Percentiles rank a stretch among this genome's conserved stretches.
Conservation (phyloP, 2,329 filamentous ascomycete genomes). For the Ophiostoma himal-ulmi region DNA sequence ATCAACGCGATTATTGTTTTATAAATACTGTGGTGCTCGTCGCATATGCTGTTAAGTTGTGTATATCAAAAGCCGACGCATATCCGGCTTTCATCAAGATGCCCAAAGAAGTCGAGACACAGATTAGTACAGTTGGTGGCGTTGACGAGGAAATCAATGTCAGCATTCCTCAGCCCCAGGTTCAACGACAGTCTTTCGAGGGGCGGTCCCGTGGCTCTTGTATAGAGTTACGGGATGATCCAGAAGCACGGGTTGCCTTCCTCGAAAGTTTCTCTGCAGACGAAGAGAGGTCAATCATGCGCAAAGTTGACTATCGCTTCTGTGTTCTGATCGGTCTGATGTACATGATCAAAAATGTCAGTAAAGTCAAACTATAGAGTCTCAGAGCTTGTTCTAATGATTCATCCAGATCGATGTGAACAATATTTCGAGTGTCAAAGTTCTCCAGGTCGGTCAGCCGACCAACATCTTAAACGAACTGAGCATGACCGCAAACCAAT, state of each 20-base stretch:
- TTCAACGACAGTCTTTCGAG: slow-evolving; percentile 1
- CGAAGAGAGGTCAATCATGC: slow-evolving; percentile 37
- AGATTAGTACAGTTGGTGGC: background rate
- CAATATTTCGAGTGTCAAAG: slow-evolving; percentile 27
- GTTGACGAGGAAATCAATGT: background rate
- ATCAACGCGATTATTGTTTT: too few relatives aligned
- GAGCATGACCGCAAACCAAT: slow-evolving; percentile 37
- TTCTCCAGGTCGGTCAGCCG: slow-evolving; percentile 38
- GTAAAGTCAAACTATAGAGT: slow-evolving; percentile 35
- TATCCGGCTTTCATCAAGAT: background rate
- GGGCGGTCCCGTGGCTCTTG: slow-evolving; percentile 6
- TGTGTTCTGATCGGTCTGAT: slow-evolving; percentile 37
- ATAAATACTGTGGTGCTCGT: too few relatives aligned
- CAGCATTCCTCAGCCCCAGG: background rate
- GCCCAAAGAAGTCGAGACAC: background rate
- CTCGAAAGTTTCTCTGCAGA: slow-evolving; percentile 36
- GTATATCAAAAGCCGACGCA: background rate
- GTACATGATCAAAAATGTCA: slow-evolving; percentile 38
- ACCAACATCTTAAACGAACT: slow-evolving; percentile 37
- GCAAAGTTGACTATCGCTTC: slow-evolving; percentile 38
- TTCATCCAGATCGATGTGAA: slow-evolving; percentile 24
- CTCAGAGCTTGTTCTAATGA: slow-evolving; percentile 37
- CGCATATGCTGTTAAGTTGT: too few relatives aligned
- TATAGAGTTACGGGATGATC: slow-evolving; percentile 25
- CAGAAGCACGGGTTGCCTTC: slow-evolving; percentile 30